Base-by-base conservation (phyloP, 129 eudicot genomes). In the Chrysanthemum lavandulifolium region DNA sequence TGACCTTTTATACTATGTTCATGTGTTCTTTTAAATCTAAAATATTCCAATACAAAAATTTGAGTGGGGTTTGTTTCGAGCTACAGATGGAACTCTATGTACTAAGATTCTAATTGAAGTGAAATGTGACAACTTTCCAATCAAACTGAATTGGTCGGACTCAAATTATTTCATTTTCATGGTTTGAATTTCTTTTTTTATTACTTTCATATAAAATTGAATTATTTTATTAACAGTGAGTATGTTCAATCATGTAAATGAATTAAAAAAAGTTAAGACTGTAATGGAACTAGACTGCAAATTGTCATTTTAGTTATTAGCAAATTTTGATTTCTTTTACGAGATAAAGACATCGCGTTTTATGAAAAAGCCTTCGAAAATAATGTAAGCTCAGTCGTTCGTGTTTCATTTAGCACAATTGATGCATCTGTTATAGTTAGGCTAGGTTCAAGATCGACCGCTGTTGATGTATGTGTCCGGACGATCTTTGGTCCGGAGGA, bases 21-120 rank as follows among this genome's bases (percentile, higher is more conserved):
- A 31, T 31, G 3, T 31, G 36, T 31, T 31, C 36, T 31, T 36
- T 36, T 36, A 36, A 6, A 36, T 36, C 8, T 36, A 19, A 19
- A 19, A 19, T 36, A 36, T 6, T 36, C 8, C 43, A 36, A 36
- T 36, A 36, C 8, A 36, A 36, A 36, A 36, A 1, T 36, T 56
- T 19, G 63, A 21, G 13, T 58, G 21, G 21, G 63, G 10, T 58
- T 18, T 3, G 63, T 58, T 58, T 58, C 33, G 13, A 18, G 18
- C 16, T 40, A 10, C 13, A 13, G 0, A 29, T 29, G 14, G 47
- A 61, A 61, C 14, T 12, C 1, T 6, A 13, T 29, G 67, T 61
- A 61, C 67, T 29, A 61, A 61, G 66, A 61, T 61, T 61, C 66
- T 29, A 12, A 27, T 8, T 61, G 66, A 61, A 4, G 65, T 27